Evolutionary conservation across 169 alveolate genomes (phyloP), one percentile per base, ranked within the genome.

Genomic region (Babesia divergens): DNA sequence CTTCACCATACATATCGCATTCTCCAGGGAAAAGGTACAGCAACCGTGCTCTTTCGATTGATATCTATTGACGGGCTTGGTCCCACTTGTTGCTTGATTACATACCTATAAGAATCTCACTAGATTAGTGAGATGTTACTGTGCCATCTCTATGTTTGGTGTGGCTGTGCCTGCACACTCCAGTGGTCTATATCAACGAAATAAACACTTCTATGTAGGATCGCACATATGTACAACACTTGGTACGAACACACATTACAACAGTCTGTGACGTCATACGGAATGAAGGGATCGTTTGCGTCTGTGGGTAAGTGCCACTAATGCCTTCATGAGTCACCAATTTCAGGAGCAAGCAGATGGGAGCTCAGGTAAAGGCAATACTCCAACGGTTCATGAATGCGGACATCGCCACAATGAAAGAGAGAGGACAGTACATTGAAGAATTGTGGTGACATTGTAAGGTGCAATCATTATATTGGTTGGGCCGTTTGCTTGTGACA

Each of bases 241-340:
- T 62, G 28, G 31, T 79, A 14, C 54, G 54, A 18, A 51, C n/a
- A 34, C 49, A 68, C 22, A 16, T 76, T n/a, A 29, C n/a, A 13
- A 26, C 31, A 14, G 47, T 80, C 1, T 16, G 22, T 6, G 62
- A 29, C 5, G 26, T 80, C 9, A 6, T 80, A 7, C n/a, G 42
- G 4, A 0, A 4, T 26, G 60, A 24, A 9, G 84, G 84, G 11
- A 31, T 46, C 29, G 43, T 80, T 1, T 70, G 54, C 49, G 62
- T 80, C 16, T 80, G 88, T 35, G 88, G 88, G 88, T 80, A 31
- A 35, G 86, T 49, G n/a, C n/a, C n/a, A n/a, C n/a, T n/a, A n/a
- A n/a, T n/a, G n/a, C n/a, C n/a, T n/a, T n/a, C 42, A 3, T 59
- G 20, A 4, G 47, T 53, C 20, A n/a, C 13, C 49, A 16, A 24